Base-by-base conservation (phyloP, 257 asterid species). In the Salvia hispanica region DNA sequence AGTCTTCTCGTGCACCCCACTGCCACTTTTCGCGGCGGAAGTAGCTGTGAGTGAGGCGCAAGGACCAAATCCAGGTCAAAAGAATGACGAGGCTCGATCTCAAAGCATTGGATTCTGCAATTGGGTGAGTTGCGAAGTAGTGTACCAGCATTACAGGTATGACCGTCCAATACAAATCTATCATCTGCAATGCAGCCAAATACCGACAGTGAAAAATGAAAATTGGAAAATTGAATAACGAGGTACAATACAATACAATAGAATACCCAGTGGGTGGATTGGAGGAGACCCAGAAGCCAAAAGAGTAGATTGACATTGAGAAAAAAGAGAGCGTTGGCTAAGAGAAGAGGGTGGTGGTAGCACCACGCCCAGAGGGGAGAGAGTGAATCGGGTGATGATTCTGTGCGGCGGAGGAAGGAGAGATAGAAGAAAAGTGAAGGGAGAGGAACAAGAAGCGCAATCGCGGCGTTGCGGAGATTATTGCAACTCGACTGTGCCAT, bases 1-100 rank as follows among this genome's bases (percentile, higher is more conserved):
- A 93, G 75, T 90, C 99, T 75, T 93, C 96, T 60, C 92, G 83
- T 36, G 82, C 87, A 31, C 97, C 97, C 93, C 96, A 93, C 67
- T 88, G 95, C 97, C 99, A 93, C 34, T 77, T 79, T 60, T 93
- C 97, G 1, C 99, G 94, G 71, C 99, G 97, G 77, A 90, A 93
- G 83, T 93, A 93, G 81, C 86, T 93, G 72, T 93, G 95, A 0
- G 83, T 83, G 69, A 93, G 94, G 81, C 98, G 81, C 5, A 82
- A 39, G 54, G 94, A 81, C 98, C 98, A 93, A 68, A 85, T 57
- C 92, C 88, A 88, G n/a, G 94, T 85, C 80, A 93, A 72, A 3
- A 76, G 1, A 2, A 84, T 78, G 77, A 83, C 92, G 50, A 86
- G 51, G 37, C 63, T 81, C 74, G 97, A 90, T 76, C 98, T 85